Conservation (phyloP, 805 yeast species). For the Metschnikowia shivogae region DNA sequence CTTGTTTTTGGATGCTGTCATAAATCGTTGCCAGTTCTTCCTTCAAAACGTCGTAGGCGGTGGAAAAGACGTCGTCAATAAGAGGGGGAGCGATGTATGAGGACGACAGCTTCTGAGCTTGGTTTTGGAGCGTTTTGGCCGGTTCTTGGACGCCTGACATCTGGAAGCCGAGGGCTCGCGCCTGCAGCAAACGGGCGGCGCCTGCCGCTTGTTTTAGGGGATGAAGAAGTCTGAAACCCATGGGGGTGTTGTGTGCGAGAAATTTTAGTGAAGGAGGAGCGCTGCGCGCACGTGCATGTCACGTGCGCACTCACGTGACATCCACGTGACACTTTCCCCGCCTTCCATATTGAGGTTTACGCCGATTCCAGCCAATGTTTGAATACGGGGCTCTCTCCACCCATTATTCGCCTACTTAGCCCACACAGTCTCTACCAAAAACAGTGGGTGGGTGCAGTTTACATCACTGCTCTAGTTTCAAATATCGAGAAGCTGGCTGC, state of each 20-base stretch:
- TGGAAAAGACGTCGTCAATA: conserved; percentile 66
- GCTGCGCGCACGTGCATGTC: background rate
- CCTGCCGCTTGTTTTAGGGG: background rate
- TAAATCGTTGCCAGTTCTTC: conserved; percentile 44
- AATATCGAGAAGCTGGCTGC: too few species aligned
- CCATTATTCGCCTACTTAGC: too few species aligned
- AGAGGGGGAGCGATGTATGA: conserved; percentile 67
- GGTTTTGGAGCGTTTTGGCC: background rate
- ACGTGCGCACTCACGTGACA: too few species aligned
- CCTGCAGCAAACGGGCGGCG: background rate
- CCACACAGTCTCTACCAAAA: too few species aligned
- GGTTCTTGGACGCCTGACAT: background rate
- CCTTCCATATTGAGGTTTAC: too few species aligned
- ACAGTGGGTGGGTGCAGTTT: too few species aligned
- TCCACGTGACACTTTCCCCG: too few species aligned
- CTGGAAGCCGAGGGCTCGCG: background rate
- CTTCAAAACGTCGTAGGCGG: conserved; percentile 59
- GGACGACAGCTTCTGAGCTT: conserved; percentile 49
- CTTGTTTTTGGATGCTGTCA: conserved; percentile 23
- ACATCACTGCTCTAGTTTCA: too few species aligned
- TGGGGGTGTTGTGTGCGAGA: background rate
- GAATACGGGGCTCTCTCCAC: too few species aligned
- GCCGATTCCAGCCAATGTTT: too few species aligned
- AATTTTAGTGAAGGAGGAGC: conserved; percentile 4
- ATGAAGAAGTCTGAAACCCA: background rate